Percentiles rank a stretch among this genome's conserved stretches.
Conservation (phyloP, 345 rosid genomes). For the Tarenaya hassleriana region DNA sequence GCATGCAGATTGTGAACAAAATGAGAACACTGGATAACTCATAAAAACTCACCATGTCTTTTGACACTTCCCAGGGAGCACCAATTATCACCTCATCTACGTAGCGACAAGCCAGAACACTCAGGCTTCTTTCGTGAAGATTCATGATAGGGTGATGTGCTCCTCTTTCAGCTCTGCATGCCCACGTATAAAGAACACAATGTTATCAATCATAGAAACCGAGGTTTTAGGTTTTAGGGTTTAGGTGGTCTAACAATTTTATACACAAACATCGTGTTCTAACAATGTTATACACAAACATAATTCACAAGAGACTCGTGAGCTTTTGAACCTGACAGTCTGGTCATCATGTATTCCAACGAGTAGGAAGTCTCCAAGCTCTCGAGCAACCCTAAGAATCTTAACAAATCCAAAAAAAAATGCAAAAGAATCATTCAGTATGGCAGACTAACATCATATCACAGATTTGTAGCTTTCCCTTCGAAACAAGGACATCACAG, state of each 20-base stretch:
- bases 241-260: too few species aligned
- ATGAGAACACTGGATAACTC: background rate
- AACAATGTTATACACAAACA: too few species aligned
- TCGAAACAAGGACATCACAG: too few species aligned
- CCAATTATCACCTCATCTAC: conserved; percentile 98
- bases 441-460: conserved; percentile 1
- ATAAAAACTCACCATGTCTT: conserved; percentile 60
- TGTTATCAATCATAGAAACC: conserved; percentile 8
- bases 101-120: conserved; percentile 87
- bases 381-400: conserved; percentile 85
- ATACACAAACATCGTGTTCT: too few species aligned
- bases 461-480: too few species aligned
- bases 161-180: conserved; percentile 72
- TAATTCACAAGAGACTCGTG: too few species aligned
- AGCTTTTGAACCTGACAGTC: conserved; percentile 59
- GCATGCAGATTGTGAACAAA: background rate
- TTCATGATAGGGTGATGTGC: conserved; percentile 72
- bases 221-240: too few species aligned
- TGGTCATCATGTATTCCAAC: conserved; percentile 88
- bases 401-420: conserved; percentile 22
- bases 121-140: conserved; percentile 85
- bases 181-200: conserved; percentile 4
- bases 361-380: conserved; percentile 88
- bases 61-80: conserved; percentile 91
- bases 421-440: conserved; percentile 5